Conservation (phyloP, 225 moss, liverwort and hornwort genomes). For the Polytrichum formosum region DNA sequence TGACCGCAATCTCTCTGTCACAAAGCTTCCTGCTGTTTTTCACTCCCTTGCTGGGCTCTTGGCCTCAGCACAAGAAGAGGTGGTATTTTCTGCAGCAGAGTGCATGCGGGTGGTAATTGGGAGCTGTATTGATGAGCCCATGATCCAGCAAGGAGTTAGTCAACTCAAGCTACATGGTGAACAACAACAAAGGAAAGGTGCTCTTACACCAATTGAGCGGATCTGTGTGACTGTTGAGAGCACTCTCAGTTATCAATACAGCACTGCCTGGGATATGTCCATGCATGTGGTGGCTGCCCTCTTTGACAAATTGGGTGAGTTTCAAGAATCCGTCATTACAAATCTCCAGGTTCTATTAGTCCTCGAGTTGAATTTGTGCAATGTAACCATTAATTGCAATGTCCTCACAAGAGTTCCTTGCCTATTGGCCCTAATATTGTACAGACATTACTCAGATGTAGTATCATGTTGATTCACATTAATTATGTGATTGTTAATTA, state of each 20-base stretch:
- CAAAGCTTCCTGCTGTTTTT: constrained; percentile 74
- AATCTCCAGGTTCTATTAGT: no score
- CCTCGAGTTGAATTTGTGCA: no score
- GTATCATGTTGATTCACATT: no score
- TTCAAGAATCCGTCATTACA: neutral
- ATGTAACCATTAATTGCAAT: no score
- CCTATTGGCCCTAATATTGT: no score
- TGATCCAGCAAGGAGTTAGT: constrained; percentile 68
- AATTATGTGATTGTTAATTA: no score
- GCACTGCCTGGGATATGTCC: constrained; percentile 97
- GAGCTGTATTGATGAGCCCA: constrained; percentile 71
- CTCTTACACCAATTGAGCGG: constrained; percentile 70
- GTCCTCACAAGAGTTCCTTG: neutral
- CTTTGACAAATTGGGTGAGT: constrained; percentile 70
- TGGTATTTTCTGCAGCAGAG: constrained; percentile 77
- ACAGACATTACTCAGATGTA: no score
- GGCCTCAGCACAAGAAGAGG: constrained; percentile 89
- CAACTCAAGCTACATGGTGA: constrained; percentile 48
- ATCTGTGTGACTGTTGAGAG: constrained; percentile 88
- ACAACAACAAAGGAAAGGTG: constrained; percentile 48
- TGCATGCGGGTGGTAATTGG: constrained; percentile 68
- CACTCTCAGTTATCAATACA: constrained; percentile 91
- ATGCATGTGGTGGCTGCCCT: constrained; percentile 85
- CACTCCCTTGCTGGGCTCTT: constrained; percentile 73
- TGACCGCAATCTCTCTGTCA: constrained; percentile 47